Percentiles rank a stretch among this genome's conserved stretches.
Evolutionary conservation across 768 basidiomycete genomes (phyloP).

Genomic region (Kwoniella dejecticola): DNA sequence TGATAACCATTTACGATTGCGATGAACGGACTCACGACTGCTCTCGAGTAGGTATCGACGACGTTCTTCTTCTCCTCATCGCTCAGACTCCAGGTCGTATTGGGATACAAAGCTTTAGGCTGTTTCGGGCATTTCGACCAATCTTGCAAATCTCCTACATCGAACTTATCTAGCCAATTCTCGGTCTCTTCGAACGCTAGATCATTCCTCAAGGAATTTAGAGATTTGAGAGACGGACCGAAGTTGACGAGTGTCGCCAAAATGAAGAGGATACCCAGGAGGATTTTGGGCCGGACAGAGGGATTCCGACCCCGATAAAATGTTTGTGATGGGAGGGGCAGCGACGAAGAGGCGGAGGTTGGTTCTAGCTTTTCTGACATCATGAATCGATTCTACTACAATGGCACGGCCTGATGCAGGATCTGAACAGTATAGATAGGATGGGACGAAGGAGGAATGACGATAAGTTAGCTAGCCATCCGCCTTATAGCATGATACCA

Average conservation of each 20-base stretch:
- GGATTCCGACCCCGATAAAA: background rate
- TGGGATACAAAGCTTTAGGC: conserved; percentile 41
- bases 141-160: conserved; percentile 5
- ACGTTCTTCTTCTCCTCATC: conserved; percentile 37
- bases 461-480: too few relatives aligned
- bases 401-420: too few relatives aligned
- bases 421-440: too few relatives aligned
- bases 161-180: conserved; percentile 7
- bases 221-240: conserved; percentile 8
- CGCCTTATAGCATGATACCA: too few relatives aligned
- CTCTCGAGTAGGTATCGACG: conserved; percentile 30
- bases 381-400: too few relatives aligned
- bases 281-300: conserved; percentile 1
- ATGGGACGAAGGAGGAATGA: too few relatives aligned
- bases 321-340: background rate
- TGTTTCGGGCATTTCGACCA: conserved; percentile 41
- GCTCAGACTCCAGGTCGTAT: conserved; percentile 36
- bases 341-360: background rate
- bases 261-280: conserved; percentile 17
- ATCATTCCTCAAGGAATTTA: background rate
- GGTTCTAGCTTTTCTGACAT: background rate
- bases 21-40: conserved; percentile 39
- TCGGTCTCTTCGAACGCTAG: background rate
- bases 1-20: too few relatives aligned
- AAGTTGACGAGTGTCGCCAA: conserved; percentile 17